These are phyloP conservation scores for Papiliotrema fonsecae DNA, from an alignment of 1,284 basidiomycete genomes.

Conservation along the genomic window DNA sequence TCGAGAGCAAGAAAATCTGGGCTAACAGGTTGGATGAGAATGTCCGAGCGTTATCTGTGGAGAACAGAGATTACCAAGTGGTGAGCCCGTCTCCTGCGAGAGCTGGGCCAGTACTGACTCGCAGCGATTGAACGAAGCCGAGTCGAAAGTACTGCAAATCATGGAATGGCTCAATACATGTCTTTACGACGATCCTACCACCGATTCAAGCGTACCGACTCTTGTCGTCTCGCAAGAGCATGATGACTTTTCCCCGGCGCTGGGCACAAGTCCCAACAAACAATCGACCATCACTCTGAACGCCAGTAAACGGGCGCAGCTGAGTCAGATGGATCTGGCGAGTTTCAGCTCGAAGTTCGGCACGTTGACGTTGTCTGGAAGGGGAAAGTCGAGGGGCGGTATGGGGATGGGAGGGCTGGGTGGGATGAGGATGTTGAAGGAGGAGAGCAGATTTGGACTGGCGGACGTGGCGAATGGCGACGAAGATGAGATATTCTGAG, in stretches of 20 bases:
- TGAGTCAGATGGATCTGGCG: constrained; percentile 31
- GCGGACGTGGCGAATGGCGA: constrained; percentile 15
- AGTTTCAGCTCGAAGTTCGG: constrained; percentile 28
- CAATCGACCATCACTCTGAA: constrained; percentile 21
- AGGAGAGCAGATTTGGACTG: constrained; percentile 30
- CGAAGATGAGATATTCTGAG: constrained; percentile 5
- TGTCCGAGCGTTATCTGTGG: constrained; percentile 27
- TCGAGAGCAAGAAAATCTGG: constrained; percentile 51
- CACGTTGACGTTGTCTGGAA: constrained; percentile 18
- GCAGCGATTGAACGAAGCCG: constrained; percentile 35
- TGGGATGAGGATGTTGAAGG: constrained; percentile 24
- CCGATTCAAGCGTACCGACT: constrained; percentile 6
- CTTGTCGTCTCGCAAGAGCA: constrained; percentile 13
- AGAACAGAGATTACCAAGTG: constrained; percentile 29
- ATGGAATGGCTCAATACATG: constrained; percentile 39
- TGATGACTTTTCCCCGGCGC: constrained; percentile 19
- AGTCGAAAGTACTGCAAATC: constrained; percentile 37
- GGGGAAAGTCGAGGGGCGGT: too few species aligned
- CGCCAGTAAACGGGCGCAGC: constrained; percentile 22
- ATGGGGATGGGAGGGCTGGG: constrained; percentile 1
- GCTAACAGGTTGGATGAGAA: constrained; percentile 43
- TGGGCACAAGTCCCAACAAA: background rate
- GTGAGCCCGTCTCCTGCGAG: constrained; percentile 14
- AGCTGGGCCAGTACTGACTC: background rate
- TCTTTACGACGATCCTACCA: constrained; percentile 10